phyloP scores from a whole-genome alignment of 2,329 filamentous ascomycete species.

The Colletotrichum echinochloae region DNA sequence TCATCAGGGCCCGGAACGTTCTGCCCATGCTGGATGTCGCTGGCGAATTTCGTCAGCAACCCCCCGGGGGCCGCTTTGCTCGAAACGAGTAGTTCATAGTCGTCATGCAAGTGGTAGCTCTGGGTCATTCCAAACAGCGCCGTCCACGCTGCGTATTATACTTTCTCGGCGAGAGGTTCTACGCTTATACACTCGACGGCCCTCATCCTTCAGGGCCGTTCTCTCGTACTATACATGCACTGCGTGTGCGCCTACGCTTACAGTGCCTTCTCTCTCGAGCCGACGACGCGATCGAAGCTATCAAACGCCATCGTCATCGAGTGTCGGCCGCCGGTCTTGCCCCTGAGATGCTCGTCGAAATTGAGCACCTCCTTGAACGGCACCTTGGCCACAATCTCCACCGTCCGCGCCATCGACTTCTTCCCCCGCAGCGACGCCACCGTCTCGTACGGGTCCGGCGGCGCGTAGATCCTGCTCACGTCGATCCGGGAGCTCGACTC shows the following conservation, averaged over 20 bases:
- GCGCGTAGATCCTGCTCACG: constrained; percentile 82
- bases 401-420: constrained; percentile 61
- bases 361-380: constrained; percentile 97
- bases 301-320: constrained; percentile 70
- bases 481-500: constrained; percentile 68
- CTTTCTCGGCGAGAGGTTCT: neutral
- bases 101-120: neutral
- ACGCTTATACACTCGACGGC: neutral
- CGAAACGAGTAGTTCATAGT: neutral
- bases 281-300: constrained; percentile 67
- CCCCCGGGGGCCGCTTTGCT: neutral
- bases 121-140: neutral
- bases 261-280: constrained; percentile 64
- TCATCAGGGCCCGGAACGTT: no score
- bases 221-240: constrained; percentile 8
- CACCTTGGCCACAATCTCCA: constrained; percentile 84
- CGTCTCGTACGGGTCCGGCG: constrained; percentile 82
- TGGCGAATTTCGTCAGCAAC: no score
- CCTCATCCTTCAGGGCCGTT: neutral
- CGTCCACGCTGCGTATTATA: no score
- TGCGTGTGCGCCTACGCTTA: constrained; percentile 39
- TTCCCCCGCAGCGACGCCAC: constrained; percentile 67
- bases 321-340: constrained; percentile 85
- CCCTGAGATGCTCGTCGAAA: constrained; percentile 89
- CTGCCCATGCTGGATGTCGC: no score